A percentile compares a stretch with the other conserved stretches of the same genome.
These are phyloP conservation scores for Talaromyces sp. DNA, from an alignment of 2,329 filamentous ascomycete species.

Conservation along the genomic window DNA sequence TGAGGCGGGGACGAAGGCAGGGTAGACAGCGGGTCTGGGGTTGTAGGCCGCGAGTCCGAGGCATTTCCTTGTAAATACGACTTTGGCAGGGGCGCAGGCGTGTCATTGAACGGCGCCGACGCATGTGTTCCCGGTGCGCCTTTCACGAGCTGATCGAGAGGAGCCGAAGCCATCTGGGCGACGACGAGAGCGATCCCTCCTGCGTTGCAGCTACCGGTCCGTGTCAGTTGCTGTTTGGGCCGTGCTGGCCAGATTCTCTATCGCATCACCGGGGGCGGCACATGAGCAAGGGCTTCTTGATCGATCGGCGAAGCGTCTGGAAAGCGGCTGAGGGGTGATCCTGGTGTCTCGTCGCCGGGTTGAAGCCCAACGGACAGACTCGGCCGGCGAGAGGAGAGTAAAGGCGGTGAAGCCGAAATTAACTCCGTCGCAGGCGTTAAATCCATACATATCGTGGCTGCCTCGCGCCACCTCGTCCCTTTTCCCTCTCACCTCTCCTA, in stretches of 20 bases:
- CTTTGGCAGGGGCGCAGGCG: constrained; percentile 32
- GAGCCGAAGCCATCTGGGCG: constrained; percentile 52
- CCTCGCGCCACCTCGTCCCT: background rate
- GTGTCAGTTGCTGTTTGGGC: constrained; percentile 1
- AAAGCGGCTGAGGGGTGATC: background rate
- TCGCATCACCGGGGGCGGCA: constrained; percentile 7
- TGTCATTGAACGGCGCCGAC: constrained; percentile 39
- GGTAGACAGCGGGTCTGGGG: constrained; percentile 67
- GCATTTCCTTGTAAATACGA: constrained; percentile 22
- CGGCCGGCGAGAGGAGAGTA: background rate
- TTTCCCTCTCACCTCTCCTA: background rate
- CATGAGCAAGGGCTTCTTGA: background rate
- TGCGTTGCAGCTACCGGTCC: background rate
- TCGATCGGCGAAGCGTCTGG: background rate
- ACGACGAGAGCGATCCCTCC: background rate
- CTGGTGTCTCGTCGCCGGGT: background rate
- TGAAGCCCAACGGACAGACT: background rate
- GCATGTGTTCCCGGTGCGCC: constrained; percentile 68
- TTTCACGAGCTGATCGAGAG: constrained; percentile 87
- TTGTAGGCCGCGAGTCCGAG: constrained; percentile 42
- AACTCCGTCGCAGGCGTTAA: background rate
- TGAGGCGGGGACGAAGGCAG: constrained; percentile 88
- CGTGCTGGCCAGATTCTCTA: constrained; percentile 4
- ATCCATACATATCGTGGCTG: background rate
- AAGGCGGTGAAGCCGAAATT: background rate